A percentile compares a stretch with the other conserved stretches of the same genome.
phyloP scores from a whole-genome alignment of 225 moss, liverwort and hornwort genomes.

The Sphagnum tenellum region DNA sequence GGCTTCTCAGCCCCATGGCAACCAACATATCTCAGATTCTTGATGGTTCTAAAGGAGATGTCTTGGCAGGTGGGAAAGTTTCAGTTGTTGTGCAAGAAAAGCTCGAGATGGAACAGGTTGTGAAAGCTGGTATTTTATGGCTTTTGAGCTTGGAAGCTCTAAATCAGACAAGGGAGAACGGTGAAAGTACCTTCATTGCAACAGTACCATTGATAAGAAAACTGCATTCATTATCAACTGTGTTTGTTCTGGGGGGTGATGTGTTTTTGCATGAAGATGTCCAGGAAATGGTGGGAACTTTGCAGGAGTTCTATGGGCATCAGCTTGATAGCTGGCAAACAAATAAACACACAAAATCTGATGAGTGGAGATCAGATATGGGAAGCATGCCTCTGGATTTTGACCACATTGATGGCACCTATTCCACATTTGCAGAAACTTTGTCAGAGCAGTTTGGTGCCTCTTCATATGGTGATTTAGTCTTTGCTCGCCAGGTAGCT shows the following conservation, averaged over 20 bases:
- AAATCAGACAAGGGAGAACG: constrained; percentile 7
- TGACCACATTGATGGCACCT: constrained; percentile 73
- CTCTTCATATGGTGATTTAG: constrained; percentile 67
- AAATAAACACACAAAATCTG: background rate
- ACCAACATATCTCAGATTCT: constrained; percentile 33
- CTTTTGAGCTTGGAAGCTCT: constrained; percentile 60
- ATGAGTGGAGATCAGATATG: background rate
- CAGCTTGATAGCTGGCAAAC: constrained; percentile 23
- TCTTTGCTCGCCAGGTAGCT: constrained; percentile 83
- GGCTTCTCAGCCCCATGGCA: constrained; percentile 84
- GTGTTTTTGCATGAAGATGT: constrained; percentile 58
- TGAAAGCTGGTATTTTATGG: constrained; percentile 64
- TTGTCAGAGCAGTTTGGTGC: constrained; percentile 79
- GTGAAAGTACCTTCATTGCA: constrained; percentile 4
- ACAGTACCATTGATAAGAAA: constrained; percentile 35
- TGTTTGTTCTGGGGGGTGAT: constrained; percentile 76
- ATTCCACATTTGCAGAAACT: constrained; percentile 59
- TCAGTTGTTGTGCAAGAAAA: constrained; percentile 20
- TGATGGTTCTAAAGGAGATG: constrained; percentile 16
- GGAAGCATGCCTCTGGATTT: constrained; percentile 39
- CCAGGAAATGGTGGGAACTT: constrained; percentile 39
- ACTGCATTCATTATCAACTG: constrained; percentile 47
- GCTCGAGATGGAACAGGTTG: constrained; percentile 48
- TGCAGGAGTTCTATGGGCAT: constrained; percentile 58
- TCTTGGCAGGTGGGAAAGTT: constrained; percentile 15